These are phyloP conservation scores for Mucor saturninus DNA, from an alignment of 371 early-diverging fungal genomes.

Conservation along the genomic window DNA sequence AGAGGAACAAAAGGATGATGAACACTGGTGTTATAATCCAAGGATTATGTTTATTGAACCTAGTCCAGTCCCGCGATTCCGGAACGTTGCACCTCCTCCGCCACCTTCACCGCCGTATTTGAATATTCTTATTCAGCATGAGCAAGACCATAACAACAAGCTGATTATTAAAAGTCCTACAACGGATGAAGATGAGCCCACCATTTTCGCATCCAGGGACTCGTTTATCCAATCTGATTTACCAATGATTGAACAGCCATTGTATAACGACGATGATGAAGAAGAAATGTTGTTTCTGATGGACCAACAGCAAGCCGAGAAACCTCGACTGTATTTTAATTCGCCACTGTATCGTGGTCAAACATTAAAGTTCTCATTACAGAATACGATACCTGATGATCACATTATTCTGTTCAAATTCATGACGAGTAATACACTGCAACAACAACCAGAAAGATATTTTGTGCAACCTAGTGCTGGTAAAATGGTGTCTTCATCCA, in stretches of 20 bases:
- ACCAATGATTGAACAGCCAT: neutral
- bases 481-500: constrained; percentile 27
- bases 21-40: constrained; percentile 18
- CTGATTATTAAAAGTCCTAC: constrained; percentile 27
- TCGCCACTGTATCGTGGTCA: constrained; percentile 45
- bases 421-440: constrained; percentile 37
- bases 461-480: constrained; percentile 55
- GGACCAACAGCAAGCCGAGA: neutral
- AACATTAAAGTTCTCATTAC: constrained; percentile 35
- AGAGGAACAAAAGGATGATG: constrained; percentile 12
- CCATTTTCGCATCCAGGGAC: constrained; percentile 10
- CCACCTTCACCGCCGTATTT: constrained; percentile 51
- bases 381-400: constrained; percentile 49
- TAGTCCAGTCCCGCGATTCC: constrained; percentile 54
- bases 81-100: constrained; percentile 50
- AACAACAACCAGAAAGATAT: constrained; percentile 38
- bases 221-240: neutral
- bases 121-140: constrained; percentile 26
- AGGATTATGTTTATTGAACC: constrained; percentile 52
- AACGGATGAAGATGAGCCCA: constrained; percentile 17
- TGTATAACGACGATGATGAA: constrained; percentile 18
- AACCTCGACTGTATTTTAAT: constrained; percentile 25
- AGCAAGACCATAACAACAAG: constrained; percentile 8
- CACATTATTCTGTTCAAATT: constrained; percentile 52
- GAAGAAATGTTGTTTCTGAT: constrained; percentile 9